Conservation (phyloP, 805 yeast genomes). For the Metschnikowia koreensis region DNA sequence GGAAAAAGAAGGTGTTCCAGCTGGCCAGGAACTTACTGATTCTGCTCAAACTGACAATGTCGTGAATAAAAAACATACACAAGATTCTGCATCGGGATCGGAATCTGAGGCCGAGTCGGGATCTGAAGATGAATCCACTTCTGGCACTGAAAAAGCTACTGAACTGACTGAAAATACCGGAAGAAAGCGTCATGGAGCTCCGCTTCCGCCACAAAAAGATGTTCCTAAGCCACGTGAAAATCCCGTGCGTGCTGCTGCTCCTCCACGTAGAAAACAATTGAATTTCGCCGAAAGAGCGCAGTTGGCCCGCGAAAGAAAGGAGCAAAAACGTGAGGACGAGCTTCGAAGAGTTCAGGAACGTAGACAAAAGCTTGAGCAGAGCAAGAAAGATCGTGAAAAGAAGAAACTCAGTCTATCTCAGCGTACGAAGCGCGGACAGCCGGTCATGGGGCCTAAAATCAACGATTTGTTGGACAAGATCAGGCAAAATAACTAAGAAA, state of each 20-base stretch:
- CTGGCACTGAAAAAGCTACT: background rate
- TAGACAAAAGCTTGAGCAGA: constrained; percentile 31
- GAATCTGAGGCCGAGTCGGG: background rate
- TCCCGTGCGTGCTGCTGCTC: background rate
- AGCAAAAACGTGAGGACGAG: constrained; percentile 37
- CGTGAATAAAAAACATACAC: background rate
- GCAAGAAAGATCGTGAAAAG: constrained; percentile 41
- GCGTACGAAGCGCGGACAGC: constrained; percentile 78
- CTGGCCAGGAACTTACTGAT: constrained; percentile 16
- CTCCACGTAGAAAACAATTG: constrained; percentile 25
- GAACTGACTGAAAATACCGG: constrained; percentile 23
- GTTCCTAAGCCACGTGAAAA: constrained; percentile 24
- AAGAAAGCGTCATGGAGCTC: constrained; percentile 6
- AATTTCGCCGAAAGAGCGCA: constrained; percentile 46
- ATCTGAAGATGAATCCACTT: background rate
- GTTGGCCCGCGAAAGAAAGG: constrained; percentile 48
- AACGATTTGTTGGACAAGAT: constrained; percentile 76
- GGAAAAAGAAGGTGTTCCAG: constrained; percentile 63
- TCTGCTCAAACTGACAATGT: background rate
- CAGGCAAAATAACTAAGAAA: constrained; percentile 39
- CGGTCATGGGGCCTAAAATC: constrained; percentile 87
- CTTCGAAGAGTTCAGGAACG: constrained; percentile 41
- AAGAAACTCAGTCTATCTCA: constrained; percentile 41
- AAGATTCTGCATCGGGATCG: background rate
- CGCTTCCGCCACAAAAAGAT: constrained; percentile 10